Conservation (phyloP, 768 basidiomycete species). For the Infundibulicybe gibba region DNA sequence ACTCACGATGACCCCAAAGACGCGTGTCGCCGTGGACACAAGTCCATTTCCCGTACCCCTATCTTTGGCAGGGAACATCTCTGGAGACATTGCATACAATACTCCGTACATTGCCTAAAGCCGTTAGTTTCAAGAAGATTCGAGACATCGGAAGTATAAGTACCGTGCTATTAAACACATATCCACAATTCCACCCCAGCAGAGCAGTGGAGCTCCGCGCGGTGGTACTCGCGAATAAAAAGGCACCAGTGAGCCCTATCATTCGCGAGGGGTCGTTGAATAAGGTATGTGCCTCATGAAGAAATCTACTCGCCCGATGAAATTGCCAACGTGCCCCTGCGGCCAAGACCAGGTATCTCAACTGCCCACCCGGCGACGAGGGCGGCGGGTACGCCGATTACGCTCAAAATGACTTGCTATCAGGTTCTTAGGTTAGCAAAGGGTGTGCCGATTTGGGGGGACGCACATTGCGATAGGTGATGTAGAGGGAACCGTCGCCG, state of each 20-base stretch:
- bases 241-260: constrained; percentile 64
- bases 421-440: neutral
- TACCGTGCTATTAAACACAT: constrained; percentile 54
- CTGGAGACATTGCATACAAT: constrained; percentile 61
- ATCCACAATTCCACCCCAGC: constrained; percentile 76
- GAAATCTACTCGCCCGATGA: constrained; percentile 48
- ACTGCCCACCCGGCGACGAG: constrained; percentile 66
- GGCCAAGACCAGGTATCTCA: constrained; percentile 55
- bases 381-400: constrained; percentile 63
- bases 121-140: too few species aligned
- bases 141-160: too few species aligned
- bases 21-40: constrained; percentile 49
- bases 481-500: constrained; percentile 61
- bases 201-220: constrained; percentile 58
- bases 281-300: constrained; percentile 16
- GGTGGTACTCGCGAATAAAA: constrained; percentile 70
- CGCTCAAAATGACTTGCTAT: constrained; percentile 63
- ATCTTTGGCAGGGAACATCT: constrained; percentile 65
- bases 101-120: constrained; percentile 57
- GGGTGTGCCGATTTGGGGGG: neutral
- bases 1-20: constrained; percentile 65
- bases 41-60: constrained; percentile 69
- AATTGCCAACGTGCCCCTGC: constrained; percentile 58
- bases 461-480: constrained; percentile 69
- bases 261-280: constrained; percentile 37